Evolutionary conservation across 2,329 filamentous ascomycete genomes (phyloP).

Genomic region (Hawksworthiomyces lignivorus): DNA sequence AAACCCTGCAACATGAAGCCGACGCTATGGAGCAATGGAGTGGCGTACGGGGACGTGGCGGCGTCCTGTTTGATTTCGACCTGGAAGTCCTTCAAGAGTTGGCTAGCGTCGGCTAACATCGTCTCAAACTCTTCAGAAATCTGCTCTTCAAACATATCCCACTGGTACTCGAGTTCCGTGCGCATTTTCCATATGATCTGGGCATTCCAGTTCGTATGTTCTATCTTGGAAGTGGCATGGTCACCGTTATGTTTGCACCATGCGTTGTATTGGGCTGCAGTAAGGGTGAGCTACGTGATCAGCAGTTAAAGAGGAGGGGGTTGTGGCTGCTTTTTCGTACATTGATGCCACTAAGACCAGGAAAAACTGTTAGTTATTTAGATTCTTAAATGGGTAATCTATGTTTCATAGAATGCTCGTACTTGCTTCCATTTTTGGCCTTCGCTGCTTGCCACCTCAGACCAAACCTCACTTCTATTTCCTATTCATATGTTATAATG

Average conservation of each 20-base stretch:
- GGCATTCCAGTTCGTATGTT: background rate
- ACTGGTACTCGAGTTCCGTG: background rate
- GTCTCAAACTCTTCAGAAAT: background rate
- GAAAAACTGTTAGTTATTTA: background rate
- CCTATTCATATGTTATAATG: background rate
- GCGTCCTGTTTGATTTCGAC: background rate
- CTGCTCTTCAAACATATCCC: background rate
- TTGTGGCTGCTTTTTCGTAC: background rate
- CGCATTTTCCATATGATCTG: conserved; percentile 2
- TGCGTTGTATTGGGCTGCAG: background rate
- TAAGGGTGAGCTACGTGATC: background rate
- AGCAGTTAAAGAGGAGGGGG: background rate
- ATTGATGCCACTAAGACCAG: background rate
- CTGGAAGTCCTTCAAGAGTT: background rate
- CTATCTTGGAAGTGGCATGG: background rate
- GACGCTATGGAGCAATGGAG: background rate
- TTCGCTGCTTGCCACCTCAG: background rate
- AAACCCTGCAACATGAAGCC: background rate
- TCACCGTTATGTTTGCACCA: conserved; percentile 6
- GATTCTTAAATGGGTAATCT: background rate
- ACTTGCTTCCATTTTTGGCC: background rate
- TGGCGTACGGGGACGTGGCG: background rate
- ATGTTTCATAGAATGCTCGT: background rate
- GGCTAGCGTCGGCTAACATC: background rate
- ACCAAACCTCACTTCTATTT: background rate